Conservation (phyloP, 2,329 filamentous ascomycete genomes). For the Arthrobotrys conoides region DNA sequence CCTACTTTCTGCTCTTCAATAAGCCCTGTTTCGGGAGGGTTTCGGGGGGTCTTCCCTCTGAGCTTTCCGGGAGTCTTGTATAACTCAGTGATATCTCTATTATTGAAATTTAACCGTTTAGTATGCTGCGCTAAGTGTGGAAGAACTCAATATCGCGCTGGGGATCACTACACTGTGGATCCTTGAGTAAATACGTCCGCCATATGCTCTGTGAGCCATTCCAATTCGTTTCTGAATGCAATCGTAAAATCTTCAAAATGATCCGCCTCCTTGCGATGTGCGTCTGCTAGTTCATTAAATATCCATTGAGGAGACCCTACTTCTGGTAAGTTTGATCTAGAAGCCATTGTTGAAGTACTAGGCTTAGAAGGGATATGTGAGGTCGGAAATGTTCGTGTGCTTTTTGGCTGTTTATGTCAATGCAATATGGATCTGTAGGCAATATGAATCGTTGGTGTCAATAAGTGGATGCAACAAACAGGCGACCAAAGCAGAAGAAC, state of each 20-base stretch:
- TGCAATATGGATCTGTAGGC: neutral
- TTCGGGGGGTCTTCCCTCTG: slow-evolving; percentile 84
- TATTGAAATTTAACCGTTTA: neutral
- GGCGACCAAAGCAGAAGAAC: neutral
- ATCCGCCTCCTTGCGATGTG: slow-evolving; percentile 80
- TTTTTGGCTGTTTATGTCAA: neutral
- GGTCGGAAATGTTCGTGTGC: neutral
- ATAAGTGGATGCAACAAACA: neutral
- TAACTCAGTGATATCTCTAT: slow-evolving; percentile 89
- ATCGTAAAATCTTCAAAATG: slow-evolving; percentile 95
- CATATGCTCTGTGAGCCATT: slow-evolving; percentile 99
- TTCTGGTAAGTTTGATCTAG: slow-evolving; percentile 32
- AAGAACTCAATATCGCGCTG: neutral
- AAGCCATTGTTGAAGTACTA: slow-evolving; percentile 33
- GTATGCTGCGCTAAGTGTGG: neutral
- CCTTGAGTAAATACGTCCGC: slow-evolving; percentile 85
- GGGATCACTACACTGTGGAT: slow-evolving; percentile 36
- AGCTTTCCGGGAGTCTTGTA: slow-evolving; percentile 93
- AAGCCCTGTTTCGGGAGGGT: slow-evolving; percentile 72
- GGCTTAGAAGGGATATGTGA: no score
- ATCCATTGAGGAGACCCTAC: slow-evolving; percentile 91
- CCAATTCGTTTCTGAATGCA: slow-evolving; percentile 91
- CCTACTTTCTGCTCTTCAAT: slow-evolving; percentile 30
- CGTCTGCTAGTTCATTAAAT: slow-evolving; percentile 83
- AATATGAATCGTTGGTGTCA: neutral